Conservation (phyloP, 352 stramenopile genomes). For the Phytophthora sansomeana region DNA sequence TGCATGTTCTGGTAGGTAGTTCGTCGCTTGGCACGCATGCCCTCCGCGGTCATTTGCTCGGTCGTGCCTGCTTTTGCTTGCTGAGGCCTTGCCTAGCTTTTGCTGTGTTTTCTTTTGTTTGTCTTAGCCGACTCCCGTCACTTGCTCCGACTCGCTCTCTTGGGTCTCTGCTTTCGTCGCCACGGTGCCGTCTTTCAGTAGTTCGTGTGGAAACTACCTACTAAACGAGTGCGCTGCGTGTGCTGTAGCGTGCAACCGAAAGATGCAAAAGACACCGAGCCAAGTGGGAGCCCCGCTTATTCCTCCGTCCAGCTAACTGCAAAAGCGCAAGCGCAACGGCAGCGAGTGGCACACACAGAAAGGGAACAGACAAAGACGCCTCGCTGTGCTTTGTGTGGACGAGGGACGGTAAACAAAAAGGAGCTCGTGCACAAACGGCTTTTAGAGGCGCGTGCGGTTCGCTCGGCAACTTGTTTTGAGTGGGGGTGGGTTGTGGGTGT, state of each 20-base stretch:
- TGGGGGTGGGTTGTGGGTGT: constrained; percentile 6
- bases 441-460: constrained; percentile 31
- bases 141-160: constrained; percentile 47
- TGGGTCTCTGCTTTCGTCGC: constrained; percentile 51
- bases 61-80: constrained; percentile 3
- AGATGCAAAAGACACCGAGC: not conserved
- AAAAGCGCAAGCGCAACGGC: constrained; percentile 42
- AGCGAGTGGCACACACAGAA: constrained; percentile 37
- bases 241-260: not conserved
- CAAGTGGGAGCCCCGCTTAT: constrained; percentile 24
- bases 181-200: constrained; percentile 54
- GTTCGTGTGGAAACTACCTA: constrained; percentile 44
- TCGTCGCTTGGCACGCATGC: constrained; percentile 80
- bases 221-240: constrained; percentile 30
- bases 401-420: constrained; percentile 34
- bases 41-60: constrained; percentile 70
- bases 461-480: constrained; percentile 50
- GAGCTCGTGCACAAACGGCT: constrained; percentile 43
- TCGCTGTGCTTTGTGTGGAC: constrained; percentile 20
- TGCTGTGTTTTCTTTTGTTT: constrained; percentile 7
- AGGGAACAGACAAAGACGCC: constrained; percentile 26
- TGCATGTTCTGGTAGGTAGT: constrained; percentile 89
- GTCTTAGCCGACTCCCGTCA: constrained; percentile 60
- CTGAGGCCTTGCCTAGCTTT: constrained; percentile 9
- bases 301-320: constrained; percentile 33